A percentile compares a stretch with the other conserved stretches of the same genome.
These are phyloP conservation scores for Boletus hoseneyae DNA, from an alignment of 1,284 basidiomycete species.

Conservation along the genomic window DNA sequence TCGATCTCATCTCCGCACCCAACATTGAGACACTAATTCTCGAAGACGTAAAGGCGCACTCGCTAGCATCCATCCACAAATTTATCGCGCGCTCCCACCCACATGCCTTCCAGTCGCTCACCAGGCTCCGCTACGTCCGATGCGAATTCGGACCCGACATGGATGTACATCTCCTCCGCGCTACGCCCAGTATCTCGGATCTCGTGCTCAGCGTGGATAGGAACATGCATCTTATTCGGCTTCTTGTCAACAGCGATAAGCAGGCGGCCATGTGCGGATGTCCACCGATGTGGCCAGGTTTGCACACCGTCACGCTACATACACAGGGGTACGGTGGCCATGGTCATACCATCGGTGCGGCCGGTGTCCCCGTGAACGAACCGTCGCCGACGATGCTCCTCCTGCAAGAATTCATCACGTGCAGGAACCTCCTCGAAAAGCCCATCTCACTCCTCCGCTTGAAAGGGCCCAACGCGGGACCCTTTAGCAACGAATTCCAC, in stretches of 20 bases:
- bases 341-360: conserved; percentile 16
- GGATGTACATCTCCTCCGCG: conserved; percentile 32
- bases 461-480: conserved; percentile 32
- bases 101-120: conserved; percentile 27
- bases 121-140: conserved; percentile 27
- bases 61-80: conserved; percentile 30
- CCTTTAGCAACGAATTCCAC: conserved; percentile 30
- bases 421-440: conserved; percentile 19
- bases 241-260: conserved; percentile 35
- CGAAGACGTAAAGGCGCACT: conserved; percentile 30
- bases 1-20: conserved; percentile 31
- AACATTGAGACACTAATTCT: conserved; percentile 31
- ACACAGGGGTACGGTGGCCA: conserved; percentile 31
- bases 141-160: conserved; percentile 33
- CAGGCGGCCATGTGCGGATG: conserved; percentile 30
- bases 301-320: conserved; percentile 29
- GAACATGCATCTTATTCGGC: conserved; percentile 29
- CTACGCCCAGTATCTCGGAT: conserved; percentile 28
- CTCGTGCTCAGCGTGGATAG: conserved; percentile 32
- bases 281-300: conserved; percentile 28
- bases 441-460: conserved; percentile 26
- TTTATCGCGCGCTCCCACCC: conserved; percentile 28
- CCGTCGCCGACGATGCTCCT: conserved; percentile 31
- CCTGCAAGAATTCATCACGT: conserved; percentile 29
- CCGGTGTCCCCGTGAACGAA: conserved; percentile 30